These are phyloP conservation scores for Fusarium pininemorale DNA, from an alignment of 2,329 filamentous ascomycete species.

Conservation along the genomic window DNA sequence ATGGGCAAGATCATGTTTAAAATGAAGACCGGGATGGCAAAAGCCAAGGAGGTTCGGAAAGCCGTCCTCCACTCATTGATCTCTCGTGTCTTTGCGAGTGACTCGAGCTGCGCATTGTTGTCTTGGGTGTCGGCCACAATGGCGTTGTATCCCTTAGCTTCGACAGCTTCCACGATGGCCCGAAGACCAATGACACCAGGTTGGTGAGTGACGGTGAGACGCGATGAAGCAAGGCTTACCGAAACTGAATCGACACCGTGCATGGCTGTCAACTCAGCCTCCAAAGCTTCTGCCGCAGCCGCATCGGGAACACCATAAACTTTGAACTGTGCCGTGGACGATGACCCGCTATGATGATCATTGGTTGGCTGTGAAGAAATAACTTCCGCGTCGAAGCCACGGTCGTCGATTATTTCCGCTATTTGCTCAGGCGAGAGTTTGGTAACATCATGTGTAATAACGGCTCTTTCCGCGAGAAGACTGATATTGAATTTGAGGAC, in stretches of 20 bases:
- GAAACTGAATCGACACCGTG: slow-evolving; percentile 79
- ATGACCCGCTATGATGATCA: slow-evolving; percentile 61
- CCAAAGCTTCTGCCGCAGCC: slow-evolving; percentile 75
- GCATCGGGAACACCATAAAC: slow-evolving; percentile 82
- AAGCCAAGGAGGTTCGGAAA: slow-evolving; percentile 79
- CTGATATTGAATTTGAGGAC: slow-evolving; percentile 93
- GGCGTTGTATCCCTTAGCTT: slow-evolving; percentile 86
- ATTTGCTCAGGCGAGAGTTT: slow-evolving; percentile 79
- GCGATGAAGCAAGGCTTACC: slow-evolving; percentile 77
- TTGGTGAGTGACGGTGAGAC: slow-evolving; percentile 78
- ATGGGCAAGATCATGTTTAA: slow-evolving; percentile 96
- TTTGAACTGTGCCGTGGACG: slow-evolving; percentile 78
- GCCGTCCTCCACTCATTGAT: slow-evolving; percentile 91
- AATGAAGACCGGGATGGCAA: slow-evolving; percentile 89
- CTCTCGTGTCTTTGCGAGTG: slow-evolving; percentile 93
- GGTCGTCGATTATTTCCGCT: slow-evolving; percentile 83
- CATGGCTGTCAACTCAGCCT: slow-evolving; percentile 70
- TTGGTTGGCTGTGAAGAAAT: slow-evolving; percentile 76
- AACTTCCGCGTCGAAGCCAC: slow-evolving; percentile 87
- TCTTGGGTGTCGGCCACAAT: slow-evolving; percentile 91
- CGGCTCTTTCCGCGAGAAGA: slow-evolving; percentile 88
- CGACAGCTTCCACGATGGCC: slow-evolving; percentile 81
- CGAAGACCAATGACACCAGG: slow-evolving; percentile 79
- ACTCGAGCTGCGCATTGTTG: slow-evolving; percentile 96
- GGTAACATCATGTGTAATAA: slow-evolving; percentile 82